Conservation (phyloP, 1,284 basidiomycete genomes). For the Pisolithus thermaeus region DNA sequence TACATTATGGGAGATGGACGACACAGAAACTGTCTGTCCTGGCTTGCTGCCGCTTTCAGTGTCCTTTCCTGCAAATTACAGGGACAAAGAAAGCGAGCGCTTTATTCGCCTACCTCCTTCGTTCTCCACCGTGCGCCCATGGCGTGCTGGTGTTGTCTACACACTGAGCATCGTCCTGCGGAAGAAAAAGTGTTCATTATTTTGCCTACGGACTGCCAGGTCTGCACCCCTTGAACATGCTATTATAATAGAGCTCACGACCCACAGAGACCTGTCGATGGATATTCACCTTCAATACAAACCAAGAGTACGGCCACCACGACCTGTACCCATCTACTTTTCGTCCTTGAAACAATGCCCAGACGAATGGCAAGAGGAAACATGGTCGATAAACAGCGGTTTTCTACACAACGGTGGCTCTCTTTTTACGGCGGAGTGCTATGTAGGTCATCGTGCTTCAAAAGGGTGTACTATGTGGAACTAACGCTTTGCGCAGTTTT, state of each 20-base stretch:
- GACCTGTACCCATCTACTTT: constrained; percentile 42
- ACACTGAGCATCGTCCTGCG: constrained; percentile 40
- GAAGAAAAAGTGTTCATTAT: constrained; percentile 31
- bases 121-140: constrained; percentile 32
- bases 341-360: constrained; percentile 46
- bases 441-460: constrained; percentile 34
- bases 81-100: constrained; percentile 24
- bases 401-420: constrained; percentile 14
- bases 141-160: constrained; percentile 36
- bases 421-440: constrained; percentile 33
- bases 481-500: constrained; percentile 21
- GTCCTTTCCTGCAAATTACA: constrained; percentile 42
- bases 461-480: background rate
- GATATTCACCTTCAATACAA: constrained; percentile 35
- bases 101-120: constrained; percentile 45
- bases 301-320: constrained; percentile 49
- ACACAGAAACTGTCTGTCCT: constrained; percentile 32
- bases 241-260: constrained; percentile 21
- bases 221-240: constrained; percentile 6
- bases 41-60: constrained; percentile 42
- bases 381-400: constrained; percentile 34
- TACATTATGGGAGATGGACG: constrained; percentile 38
- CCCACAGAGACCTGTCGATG: constrained; percentile 27
- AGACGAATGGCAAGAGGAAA: constrained; percentile 58
- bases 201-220: constrained; percentile 20